A percentile compares a stretch with the other conserved stretches of the same genome.
These are phyloP conservation scores for Malassezia brasiliensis DNA, from an alignment of 1,284 basidiomycete genomes.

Conservation along the genomic window DNA sequence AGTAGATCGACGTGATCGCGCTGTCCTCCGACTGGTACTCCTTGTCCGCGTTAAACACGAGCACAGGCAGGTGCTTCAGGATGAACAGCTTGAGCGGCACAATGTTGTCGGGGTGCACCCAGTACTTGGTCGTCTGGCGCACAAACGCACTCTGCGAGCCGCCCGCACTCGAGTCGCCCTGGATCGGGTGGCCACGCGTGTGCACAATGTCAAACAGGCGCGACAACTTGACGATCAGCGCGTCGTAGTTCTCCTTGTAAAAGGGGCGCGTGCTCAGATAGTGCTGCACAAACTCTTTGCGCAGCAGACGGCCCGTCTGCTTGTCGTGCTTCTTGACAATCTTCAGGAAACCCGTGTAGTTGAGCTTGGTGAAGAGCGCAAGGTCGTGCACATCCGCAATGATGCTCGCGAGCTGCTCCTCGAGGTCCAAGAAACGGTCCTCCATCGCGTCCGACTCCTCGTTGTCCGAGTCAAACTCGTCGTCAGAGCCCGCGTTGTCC, in stretches of 20 bases:
- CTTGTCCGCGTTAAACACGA: conserved; percentile 91
- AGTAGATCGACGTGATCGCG: conserved; percentile 74
- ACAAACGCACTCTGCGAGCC: conserved; percentile 94
- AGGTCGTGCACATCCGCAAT: conserved; percentile 98
- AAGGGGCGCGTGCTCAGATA: conserved; percentile 92
- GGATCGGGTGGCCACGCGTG: conserved; percentile 84
- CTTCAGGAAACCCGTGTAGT: conserved; percentile 92
- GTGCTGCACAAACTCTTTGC: conserved; percentile 64
- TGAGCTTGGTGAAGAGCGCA: conserved; percentile 82
- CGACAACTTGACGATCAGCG: conserved; percentile 90
- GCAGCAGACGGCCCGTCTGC: conserved; percentile 56
- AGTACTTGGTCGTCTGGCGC: conserved; percentile 95
- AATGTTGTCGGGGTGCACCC: conserved; percentile 70
- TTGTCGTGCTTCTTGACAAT: conserved; percentile 91
- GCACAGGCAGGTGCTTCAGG: conserved; percentile 62
- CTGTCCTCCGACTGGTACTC: conserved; percentile 82
- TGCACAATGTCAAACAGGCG: conserved; percentile 90
- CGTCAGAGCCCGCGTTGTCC: conserved; percentile 52
- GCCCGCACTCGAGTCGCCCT: conserved; percentile 85
- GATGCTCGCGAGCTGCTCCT: conserved; percentile 88
- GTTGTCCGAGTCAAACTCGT: conserved; percentile 56
- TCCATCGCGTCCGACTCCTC: conserved; percentile 68
- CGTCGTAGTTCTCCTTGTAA: conserved; percentile 69
- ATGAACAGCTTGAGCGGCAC: conserved; percentile 93
- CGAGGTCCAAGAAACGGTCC: conserved; percentile 75